A percentile compares a stretch with the other conserved stretches of the same genome.
These are phyloP conservation scores for Hirsutella thompsonii DNA, from an alignment of 2,329 filamentous ascomycete genomes.

Conservation along the genomic window DNA sequence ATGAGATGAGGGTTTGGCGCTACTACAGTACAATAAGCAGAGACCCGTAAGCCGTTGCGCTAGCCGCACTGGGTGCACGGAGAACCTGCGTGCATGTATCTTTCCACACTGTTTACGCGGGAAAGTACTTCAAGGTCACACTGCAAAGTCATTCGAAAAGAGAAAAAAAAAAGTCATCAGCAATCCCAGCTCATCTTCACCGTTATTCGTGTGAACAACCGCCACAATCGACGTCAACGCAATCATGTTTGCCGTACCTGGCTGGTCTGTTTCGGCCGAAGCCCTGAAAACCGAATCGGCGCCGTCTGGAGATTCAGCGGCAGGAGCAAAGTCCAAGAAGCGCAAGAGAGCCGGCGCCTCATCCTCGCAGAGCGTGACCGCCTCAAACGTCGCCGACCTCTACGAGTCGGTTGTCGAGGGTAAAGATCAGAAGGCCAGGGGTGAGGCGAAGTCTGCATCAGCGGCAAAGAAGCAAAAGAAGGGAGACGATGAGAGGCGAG, in stretches of 20 bases:
- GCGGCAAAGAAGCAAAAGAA: slow-evolving; percentile 11
- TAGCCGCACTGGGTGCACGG: too few relatives aligned
- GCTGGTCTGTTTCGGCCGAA: slow-evolving; percentile 72
- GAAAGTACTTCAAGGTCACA: too few relatives aligned
- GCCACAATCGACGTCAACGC: neutral
- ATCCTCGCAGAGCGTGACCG: slow-evolving; percentile 37
- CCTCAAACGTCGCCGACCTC: slow-evolving; percentile 61
- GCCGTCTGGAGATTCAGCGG: slow-evolving; percentile 16
- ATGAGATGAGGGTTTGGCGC: too few relatives aligned
- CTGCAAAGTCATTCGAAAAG: neutral
- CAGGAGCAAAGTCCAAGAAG: slow-evolving; percentile 41
- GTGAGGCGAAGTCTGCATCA: slow-evolving; percentile 12
- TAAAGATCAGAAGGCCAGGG: slow-evolving; percentile 24
- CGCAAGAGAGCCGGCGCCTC: slow-evolving; percentile 31
- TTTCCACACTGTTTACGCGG: too few relatives aligned
- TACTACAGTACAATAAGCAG: too few relatives aligned
- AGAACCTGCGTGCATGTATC: too few relatives aligned
- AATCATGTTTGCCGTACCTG: slow-evolving; percentile 81
- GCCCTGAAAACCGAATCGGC: slow-evolving; percentile 55
- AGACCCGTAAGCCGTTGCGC: too few relatives aligned
- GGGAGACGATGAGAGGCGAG: neutral
- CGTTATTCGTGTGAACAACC: neutral
- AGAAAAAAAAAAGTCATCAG: neutral
- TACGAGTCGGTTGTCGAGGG: slow-evolving; percentile 73
- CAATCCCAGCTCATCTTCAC: neutral